A percentile compares a stretch with the other conserved stretches of the same genome.
phyloP scores from a whole-genome alignment of 2,329 filamentous ascomycete species.

The Talaromyces albobiverticillius region DNA sequence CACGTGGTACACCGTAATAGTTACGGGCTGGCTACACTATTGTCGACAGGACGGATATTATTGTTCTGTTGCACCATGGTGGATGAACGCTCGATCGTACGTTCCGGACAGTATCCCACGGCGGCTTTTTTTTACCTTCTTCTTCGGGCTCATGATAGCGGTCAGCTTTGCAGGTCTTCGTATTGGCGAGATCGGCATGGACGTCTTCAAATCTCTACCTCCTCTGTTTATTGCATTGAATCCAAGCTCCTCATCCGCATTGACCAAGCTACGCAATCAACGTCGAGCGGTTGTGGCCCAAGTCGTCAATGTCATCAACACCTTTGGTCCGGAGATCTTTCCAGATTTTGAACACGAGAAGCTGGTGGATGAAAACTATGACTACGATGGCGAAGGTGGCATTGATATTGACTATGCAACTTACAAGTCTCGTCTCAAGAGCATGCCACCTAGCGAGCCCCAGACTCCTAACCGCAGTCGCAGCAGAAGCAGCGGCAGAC shows the following conservation, averaged over 20 bases:
- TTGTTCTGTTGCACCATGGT: conserved; percentile 11
- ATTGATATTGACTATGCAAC: conserved; percentile 17
- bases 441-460: conserved; percentile 45
- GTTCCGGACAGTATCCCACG: conserved; percentile 76
- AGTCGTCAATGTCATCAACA: conserved; percentile 91
- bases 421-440: conserved; percentile 21
- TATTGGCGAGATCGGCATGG: conserved; percentile 96
- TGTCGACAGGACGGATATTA: conserved; percentile 70
- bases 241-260: conserved; percentile 77
- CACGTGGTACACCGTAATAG: conserved; percentile 71
- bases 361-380: conserved; percentile 57
- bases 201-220: conserved; percentile 90
- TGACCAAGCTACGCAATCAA: conserved; percentile 71
- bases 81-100: conserved; percentile 33
- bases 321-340: conserved; percentile 91
- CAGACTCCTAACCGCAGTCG: conserved; percentile 65
- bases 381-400: conserved; percentile 25
- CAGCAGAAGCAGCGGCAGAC: conserved; percentile 57
- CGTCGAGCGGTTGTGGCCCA: conserved; percentile 73
- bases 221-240: conserved; percentile 82
- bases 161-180: conserved; percentile 91
- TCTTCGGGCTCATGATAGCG: conserved; percentile 77
- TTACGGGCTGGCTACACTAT: conserved; percentile 73
- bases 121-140: conserved; percentile 70
- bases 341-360: conserved; percentile 82